These are phyloP conservation scores for Heliamphora pulchella DNA, from an alignment of 179 eudicot genomes.

Conservation along the genomic window DNA sequence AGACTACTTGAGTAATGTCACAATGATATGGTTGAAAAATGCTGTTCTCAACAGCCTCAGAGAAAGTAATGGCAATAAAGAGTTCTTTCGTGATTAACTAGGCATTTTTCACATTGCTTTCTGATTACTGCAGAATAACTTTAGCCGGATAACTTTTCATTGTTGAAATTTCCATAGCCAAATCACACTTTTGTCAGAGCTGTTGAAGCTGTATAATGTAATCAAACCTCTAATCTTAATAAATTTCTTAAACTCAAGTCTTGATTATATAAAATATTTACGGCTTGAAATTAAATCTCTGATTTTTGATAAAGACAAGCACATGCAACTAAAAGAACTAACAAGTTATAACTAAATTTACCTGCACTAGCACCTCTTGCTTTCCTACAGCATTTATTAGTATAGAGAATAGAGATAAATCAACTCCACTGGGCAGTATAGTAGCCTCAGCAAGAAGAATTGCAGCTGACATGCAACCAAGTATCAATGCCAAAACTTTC, in stretches of 20 bases:
- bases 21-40: too few species aligned
- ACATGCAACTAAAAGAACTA: background rate
- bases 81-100: too few species aligned
- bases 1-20: too few species aligned
- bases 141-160: background rate
- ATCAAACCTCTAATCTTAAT: background rate
- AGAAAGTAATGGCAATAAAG: too few species aligned
- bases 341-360: constrained; percentile 17
- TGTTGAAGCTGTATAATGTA: background rate
- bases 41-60: too few species aligned
- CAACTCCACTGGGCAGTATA: constrained; percentile 61
- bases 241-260: background rate
- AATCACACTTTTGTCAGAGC: background rate
- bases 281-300: background rate
- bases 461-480: constrained; percentile 91
- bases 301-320: background rate
- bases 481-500: constrained; percentile 55
- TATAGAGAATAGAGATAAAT: constrained; percentile 83
- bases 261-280: background rate
- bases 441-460: constrained; percentile 98
- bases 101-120: too few species aligned
- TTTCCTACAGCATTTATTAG: constrained; percentile 64
- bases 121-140: too few species aligned
- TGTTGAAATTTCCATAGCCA: background rate
- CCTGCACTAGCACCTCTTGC: constrained; percentile 82